Base-by-base conservation (phyloP, 352 stramenopile species). In the Globisporangium paddicum region DNA sequence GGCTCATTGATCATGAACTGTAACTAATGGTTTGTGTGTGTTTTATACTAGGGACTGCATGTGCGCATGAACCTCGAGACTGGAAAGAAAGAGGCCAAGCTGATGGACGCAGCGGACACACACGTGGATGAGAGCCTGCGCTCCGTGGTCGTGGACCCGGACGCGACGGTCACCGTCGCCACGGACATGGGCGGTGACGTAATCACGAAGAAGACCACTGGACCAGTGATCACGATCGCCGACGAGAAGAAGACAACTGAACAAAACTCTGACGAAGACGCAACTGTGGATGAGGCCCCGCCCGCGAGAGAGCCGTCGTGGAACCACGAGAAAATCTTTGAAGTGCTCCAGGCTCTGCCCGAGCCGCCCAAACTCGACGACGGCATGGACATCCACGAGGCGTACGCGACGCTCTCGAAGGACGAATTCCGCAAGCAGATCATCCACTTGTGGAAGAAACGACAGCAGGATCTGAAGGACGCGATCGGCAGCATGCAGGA, bases 281-380 rank as follows among this genome's bases (percentile, higher is more conserved):
- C 14, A 19, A 49, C 60, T 14, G 34, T 68, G 8, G 73, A 84
- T 28, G 67, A 75, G 54, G 59, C 58, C 10, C 48, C 58, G n/a
- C 42, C 62, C n/a, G 57, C 63, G n/a, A 48, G 63, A 23, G 79
- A 92, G 34, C 80, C 79, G 2, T 74, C 88, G 51, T 90, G 82
- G 77, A 93, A 93, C 62, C 77, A 90, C 40, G 85, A 95, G n/a
- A 93, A 92, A 60, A 91, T 95, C 32, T 92, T 87, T 51, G 84
- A 95, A 45, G 75, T 87, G 49, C 63, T 95, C 7, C 69, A 90
- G 50, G 76, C 76, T n/a, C 67, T 95, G 32, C 85, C 85, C 3
- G 77, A 92, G 47, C 85, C 85, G 1, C 85, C 85, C 0, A 71
- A 75, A 51, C 64, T 95, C 19, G 76, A 89, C 38, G 55, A 55